Evolutionary conservation across 345 rosid species (phyloP), one percentile per base, ranked within the genome.

Genomic region (Lumnitzera racemosa): DNA sequence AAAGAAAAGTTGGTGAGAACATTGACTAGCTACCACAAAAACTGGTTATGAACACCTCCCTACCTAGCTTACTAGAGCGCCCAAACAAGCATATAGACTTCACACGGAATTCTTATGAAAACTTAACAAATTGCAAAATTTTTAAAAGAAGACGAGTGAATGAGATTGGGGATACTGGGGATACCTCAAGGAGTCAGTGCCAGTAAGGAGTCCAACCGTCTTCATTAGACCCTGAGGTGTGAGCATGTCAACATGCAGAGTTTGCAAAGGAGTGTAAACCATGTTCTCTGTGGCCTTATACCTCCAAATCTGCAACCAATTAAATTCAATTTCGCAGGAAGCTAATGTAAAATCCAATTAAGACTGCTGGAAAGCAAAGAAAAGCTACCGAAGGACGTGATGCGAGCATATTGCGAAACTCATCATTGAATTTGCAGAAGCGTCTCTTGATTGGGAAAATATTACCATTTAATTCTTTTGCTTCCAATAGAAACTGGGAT

Each of bases 101-200:
- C 31, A 27, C 31, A 27, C 5, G 7, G 11, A 36, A 4, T 36
- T 7, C 7, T 36, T 36, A 36, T 9, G 11, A 36, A 1, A 5
- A 6, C 43, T 9, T 7, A 5, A 36, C 9, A 36, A 36, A 36
- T 36, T 9, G 10, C 5, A 36, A 36, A 9, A 36, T 36, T 36
- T 36, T 36, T 9, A 9, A 4, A 36, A 2, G 43, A 36, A 36
- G 15, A 48, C 51, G 15, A 20, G 25, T 24, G 27, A 41, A 3
- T 14, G 16, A 29, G 25, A 61, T 59, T 61, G 57, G 43, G 9
- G 9, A 61, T 75, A 88, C 96, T 61, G 57, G 43, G 9, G 9
- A 61, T 75, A 88, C 96, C 96, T 89, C 59, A n/a, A n/a, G n/a
- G n/a, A n/a, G n/a, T n/a, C 24, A 57, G 81, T 51, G 64, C 96